These are phyloP conservation scores for Chaetoceros tenuissimus DNA, from an alignment of 108 stramenopile species.

Conservation along the genomic window DNA sequence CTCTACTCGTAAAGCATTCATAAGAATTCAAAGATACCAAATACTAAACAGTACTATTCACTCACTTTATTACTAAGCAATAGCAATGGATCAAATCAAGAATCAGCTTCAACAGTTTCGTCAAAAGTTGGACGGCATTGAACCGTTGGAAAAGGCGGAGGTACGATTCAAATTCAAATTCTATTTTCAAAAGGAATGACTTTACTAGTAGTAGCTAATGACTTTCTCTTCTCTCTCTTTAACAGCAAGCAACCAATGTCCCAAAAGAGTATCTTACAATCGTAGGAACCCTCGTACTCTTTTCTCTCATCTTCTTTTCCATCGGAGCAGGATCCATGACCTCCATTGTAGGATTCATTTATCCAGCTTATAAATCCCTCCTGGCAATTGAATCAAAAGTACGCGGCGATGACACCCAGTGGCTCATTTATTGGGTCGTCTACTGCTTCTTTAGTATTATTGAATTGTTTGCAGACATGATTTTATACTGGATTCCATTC, in stretches of 20 bases:
- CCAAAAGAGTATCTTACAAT: slow-evolving; percentile 74
- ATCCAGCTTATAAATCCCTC: slow-evolving; percentile 83
- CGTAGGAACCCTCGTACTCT: slow-evolving; percentile 30
- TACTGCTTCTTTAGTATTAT: slow-evolving; percentile 88
- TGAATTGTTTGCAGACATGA: slow-evolving; percentile 75
- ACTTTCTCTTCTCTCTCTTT: neutral
- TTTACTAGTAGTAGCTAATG: neutral
- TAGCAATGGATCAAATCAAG: slow-evolving; percentile 38
- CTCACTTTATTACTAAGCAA: neutral
- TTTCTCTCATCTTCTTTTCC: slow-evolving; percentile 57
- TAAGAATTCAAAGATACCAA: too few species aligned
- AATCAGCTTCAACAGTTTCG: slow-evolving; percentile 49
- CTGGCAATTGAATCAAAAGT: slow-evolving; percentile 78
- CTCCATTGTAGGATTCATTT: slow-evolving; percentile 82
- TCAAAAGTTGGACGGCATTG: slow-evolving; percentile 59
- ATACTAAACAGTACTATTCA: too few species aligned
- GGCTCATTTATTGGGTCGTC: slow-evolving; percentile 94
- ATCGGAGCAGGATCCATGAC: slow-evolving; percentile 64
- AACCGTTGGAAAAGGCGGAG: slow-evolving; percentile 64
- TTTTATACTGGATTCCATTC: slow-evolving; percentile 92
- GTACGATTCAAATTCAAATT: slow-evolving; percentile 29
- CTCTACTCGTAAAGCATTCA: too few species aligned
- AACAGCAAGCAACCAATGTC: slow-evolving; percentile 53
- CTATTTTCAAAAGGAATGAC: neutral
- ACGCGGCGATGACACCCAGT: slow-evolving; percentile 84